Evolutionary conservation across 1,139 yeast genomes (phyloP), one percentile per base, ranked within the genome.

Genomic region (Yamadazyma siamensis): DNA sequence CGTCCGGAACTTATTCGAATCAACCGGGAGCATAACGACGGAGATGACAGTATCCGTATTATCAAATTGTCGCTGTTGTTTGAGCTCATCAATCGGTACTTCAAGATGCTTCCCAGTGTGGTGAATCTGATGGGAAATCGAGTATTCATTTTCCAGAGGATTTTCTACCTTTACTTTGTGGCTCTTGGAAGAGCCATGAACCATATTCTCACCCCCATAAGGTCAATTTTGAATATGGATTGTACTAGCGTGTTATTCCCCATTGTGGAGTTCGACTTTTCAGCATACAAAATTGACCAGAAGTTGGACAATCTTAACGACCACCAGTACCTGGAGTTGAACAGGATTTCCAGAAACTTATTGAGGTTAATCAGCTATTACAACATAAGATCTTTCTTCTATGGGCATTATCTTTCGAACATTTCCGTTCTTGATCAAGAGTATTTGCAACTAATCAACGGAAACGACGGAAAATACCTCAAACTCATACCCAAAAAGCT

Each of bases 201-300:
- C 15, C 59, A 64, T 27, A 51, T 61, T 3, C 50, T 61, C 24
- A 49, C 70, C 0, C 61, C 65, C 2, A 47, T 65, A 4, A 47
- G 68, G 41, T 53, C 65, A 10, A 36, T 65, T 1, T 42, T 61
- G 41, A 39, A 61, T 23, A 52, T 61, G n/a, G 73, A 66, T 33
- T 51, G 66, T 12, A 47, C 58, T 25, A 47, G 61, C 36, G 52
- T 64, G 2, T 37, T 60, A 13, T 52, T 50, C 27, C 61, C 71
- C 4, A 47, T 52, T 24, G 48, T 50, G 8, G 69, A 65, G 18
- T 56, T 62, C 39, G 44, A 54, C 25, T 46, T 46, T 23, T 33
- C 41, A 5, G 37, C 54, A 9, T 61, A 52, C 33, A 38, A 44
- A 25, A 43, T 59, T 23, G 43, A 43, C 12, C 27, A 35, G 13